Evolutionary conservation across 345 rosid species (phyloP), one percentile per base, ranked within the genome.

Genomic region (Turnera subulata): DNA sequence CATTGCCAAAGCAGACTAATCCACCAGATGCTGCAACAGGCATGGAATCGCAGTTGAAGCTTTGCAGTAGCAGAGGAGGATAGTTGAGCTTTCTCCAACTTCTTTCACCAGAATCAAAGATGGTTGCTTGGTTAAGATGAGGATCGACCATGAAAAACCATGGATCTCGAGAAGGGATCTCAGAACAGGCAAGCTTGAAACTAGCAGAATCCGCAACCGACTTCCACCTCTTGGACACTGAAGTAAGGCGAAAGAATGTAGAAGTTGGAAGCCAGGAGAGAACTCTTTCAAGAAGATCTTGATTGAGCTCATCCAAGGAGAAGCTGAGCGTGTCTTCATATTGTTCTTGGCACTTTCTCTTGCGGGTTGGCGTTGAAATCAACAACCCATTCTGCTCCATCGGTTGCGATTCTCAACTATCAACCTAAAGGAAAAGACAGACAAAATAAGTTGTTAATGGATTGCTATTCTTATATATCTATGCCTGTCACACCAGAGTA

Each of bases 151-250:
- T 88, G 78, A 78, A 77, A 78, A 85, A 91, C 85, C 94, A 91
- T 29, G 97, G 96, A 40, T 82, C 96, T 63, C 97, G 70, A 50
- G 75, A 53, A 56, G 78, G 84, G 72, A 91, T 54, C 25, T 69
- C 75, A 0, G 89, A 79, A 80, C 97, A 91, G 25, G 97, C 89
- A 22, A 83, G 78, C 69, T 73, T 83, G 80, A 91, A 91, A 70
- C 91, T 83, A 44, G 74, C 53, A 1, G 97, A 91, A 56, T 66
- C 51, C 42, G 84, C 62, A 50, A 69, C 74, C 10, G 83, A 74
- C 70, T 78, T 85, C 96, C 96, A 91, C 69, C 97, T 76, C 84
- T 83, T 88, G 94, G 89, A 85, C 55, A 91, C 94, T 2, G 91
- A 88, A 58, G 55, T 58, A 55, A 80, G 51, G 45, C 91, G 84